Conservation (phyloP, 1,284 basidiomycete genomes). For the Cryptococcus maquisensis region DNA sequence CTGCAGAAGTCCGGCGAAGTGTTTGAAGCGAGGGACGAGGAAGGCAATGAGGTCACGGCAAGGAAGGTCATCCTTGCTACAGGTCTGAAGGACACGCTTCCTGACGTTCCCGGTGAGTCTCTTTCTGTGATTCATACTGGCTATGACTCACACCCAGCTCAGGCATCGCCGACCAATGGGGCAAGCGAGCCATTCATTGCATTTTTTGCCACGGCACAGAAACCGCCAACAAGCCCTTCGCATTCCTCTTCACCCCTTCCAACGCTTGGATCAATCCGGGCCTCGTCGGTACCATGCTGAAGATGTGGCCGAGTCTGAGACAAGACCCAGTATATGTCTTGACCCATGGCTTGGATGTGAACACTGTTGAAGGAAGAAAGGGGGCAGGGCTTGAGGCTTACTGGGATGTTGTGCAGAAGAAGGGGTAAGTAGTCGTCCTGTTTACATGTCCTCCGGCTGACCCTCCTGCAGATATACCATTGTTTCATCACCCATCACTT, state of each 20-base stretch:
- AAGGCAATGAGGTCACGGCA: conserved; percentile 12
- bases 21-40: conserved; percentile 21
- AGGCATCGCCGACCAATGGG: conserved; percentile 32
- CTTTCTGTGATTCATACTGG: background rate
- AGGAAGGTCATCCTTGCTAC: conserved; percentile 33
- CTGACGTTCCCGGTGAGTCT: conserved; percentile 27
- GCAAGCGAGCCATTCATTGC: conserved; percentile 29
- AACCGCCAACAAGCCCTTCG: conserved; percentile 23
- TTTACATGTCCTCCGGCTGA: background rate
- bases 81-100: conserved; percentile 26
- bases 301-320: conserved; percentile 22
- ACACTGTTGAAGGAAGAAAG: conserved; percentile 14
- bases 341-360: conserved; percentile 25
- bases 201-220: conserved; percentile 39
- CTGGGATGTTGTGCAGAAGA: conserved; percentile 9
- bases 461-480: conserved; percentile 11
- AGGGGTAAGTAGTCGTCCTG: conserved; percentile 14
- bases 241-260: conserved; percentile 21
- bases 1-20: conserved; percentile 2
- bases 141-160: background rate
- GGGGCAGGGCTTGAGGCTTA: conserved; percentile 15
- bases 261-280: conserved; percentile 13
- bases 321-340: conserved; percentile 19
- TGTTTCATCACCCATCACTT: conserved; percentile 13
- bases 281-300: conserved; percentile 16